Conservation (phyloP, 2,329 filamentous ascomycete species). For the Samsoniella hepiali region DNA sequence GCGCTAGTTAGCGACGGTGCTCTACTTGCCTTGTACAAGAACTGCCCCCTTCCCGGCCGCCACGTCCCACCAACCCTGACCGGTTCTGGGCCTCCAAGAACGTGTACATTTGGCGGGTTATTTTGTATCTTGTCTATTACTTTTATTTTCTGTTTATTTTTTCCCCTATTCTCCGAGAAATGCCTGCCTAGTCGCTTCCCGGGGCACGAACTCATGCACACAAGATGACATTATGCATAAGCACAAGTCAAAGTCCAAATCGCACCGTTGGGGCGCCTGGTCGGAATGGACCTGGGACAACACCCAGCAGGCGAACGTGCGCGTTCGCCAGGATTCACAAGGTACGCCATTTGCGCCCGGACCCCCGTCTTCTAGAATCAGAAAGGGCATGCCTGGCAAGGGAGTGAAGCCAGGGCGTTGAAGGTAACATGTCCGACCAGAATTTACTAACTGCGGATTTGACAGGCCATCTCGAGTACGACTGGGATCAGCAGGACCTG, state of each 20-base stretch:
- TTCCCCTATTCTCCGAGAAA: neutral
- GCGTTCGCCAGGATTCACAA: conserved; percentile 28
- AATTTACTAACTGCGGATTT: neutral
- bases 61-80: neutral
- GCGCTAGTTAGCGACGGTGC: conserved; percentile 3
- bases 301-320: conserved; percentile 22
- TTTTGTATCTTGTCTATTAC: neutral
- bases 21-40: conserved; percentile 10
- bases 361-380: neutral
- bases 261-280: conserved; percentile 28
- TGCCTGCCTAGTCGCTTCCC: neutral
- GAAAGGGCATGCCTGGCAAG: neutral
- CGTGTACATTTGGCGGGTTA: conserved; percentile 1
- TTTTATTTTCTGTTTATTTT: neutral
- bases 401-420: neutral
- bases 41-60: conserved; percentile 14
- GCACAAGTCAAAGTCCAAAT: conserved; percentile 29
- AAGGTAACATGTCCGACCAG: neutral
- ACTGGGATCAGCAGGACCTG: conserved; percentile 26
- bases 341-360: conserved; percentile 21
- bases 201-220: neutral
- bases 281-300: conserved; percentile 28
- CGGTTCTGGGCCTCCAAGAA: neutral
- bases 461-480: conserved; percentile 26
- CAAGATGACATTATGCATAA: conserved; percentile 31